Evolutionary conservation across 306 rosid species (phyloP).

Genomic region (Phaseolus lunatus): DNA sequence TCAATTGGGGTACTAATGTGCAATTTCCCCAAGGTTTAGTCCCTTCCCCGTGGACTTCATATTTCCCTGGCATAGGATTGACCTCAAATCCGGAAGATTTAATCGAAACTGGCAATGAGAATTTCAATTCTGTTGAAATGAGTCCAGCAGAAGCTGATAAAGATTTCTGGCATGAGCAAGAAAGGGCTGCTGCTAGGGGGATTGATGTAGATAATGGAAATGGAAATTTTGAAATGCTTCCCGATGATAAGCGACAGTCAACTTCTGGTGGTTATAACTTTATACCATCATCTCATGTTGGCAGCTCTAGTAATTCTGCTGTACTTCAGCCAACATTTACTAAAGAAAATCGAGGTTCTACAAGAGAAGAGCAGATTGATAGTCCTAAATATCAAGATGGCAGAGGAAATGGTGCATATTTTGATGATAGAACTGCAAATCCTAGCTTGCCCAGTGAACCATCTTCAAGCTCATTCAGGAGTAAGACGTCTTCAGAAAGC

Average conservation of each 20-base stretch:
- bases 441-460: constrained; percentile 50
- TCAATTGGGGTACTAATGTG: constrained; percentile 70
- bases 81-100: constrained; percentile 61
- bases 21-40: constrained; percentile 69
- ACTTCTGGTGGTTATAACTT: constrained; percentile 62
- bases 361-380: constrained; percentile 53
- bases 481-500: constrained; percentile 71
- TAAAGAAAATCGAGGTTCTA: constrained; percentile 57
- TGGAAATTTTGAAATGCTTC: constrained; percentile 64
- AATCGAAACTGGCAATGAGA: constrained; percentile 57
- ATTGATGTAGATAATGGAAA: constrained; percentile 67
- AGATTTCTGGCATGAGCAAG: constrained; percentile 78
- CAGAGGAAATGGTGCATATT: constrained; percentile 58
- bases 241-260: constrained; percentile 70
- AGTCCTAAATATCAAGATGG: constrained; percentile 62
- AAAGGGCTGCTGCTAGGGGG: constrained; percentile 56
- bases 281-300: constrained; percentile 49
- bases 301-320: constrained; percentile 50
- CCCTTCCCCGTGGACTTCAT: constrained; percentile 60
- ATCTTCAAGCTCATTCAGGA: constrained; percentile 56
- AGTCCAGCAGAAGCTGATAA: constrained; percentile 55
- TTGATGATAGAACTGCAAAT: constrained; percentile 57
- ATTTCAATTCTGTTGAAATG: constrained; percentile 57
- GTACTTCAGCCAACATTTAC: constrained; percentile 52
- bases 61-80: constrained; percentile 69